Base-by-base conservation (phyloP, 140 eudicot genomes). In the Stevia rebaudiana region DNA sequence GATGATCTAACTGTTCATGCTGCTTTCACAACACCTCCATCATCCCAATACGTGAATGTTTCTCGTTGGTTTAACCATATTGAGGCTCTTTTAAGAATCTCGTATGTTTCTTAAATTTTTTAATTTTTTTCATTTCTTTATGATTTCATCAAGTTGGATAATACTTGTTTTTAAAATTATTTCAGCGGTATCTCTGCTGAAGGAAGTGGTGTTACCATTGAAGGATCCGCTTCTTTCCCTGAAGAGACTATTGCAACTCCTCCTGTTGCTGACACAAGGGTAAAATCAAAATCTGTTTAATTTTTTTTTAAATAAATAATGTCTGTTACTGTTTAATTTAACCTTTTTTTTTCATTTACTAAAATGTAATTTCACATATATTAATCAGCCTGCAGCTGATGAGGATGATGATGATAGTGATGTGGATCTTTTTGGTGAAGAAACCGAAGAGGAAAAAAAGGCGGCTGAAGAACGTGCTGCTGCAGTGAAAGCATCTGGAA, bases 381-480 rank as follows among this genome's bases (percentile, higher is more conserved):
- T 28, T 24, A 3, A 71, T 52, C 82, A 86, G 97, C 90, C 90
- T 80, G 91, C 88, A 48, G 95, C 69, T 48, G 96, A 79, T 65
- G 96, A 84, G 30, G 91, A 87, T 55, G 95, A 86, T 55, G 95
- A 86, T 23, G 97, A 82, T 40, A 78, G 76, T 54, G 96, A 92
- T 66, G 95, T 88, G 19, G 98, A 85, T 73, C 85, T 92, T 25
- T 92, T 92, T 36, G 95, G 96, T 30, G 98, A 92, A 77, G 98
- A 92, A 77, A 92, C 96, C 11, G 98, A 92, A 51, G 98, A 92
- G 83, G 96, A 92, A 69, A 92, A 92, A 87, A 83, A 83, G 81
- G 98, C 98, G 35, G 86, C 89, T 42, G 98, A 87, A 76, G 92
- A 87, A 8, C 92, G 92, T 64, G 98, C 98, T 19, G 98, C 95